Conservation (phyloP, 2,329 filamentous ascomycete species). For the Trichothecium roseum region DNA sequence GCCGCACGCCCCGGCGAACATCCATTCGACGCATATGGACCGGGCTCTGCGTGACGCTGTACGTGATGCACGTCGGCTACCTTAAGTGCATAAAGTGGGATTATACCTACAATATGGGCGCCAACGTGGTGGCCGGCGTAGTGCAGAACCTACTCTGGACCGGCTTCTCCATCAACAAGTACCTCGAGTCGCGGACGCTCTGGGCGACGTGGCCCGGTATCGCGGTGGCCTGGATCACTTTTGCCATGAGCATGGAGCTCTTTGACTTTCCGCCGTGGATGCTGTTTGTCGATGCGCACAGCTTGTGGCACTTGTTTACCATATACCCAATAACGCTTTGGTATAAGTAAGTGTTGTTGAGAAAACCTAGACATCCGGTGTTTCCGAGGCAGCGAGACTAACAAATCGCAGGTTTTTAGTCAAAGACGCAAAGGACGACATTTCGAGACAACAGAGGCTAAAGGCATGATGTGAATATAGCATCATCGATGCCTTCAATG, state of each 20-base stretch:
- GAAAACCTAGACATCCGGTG: not conserved
- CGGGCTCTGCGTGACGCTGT: conserved; percentile 57
- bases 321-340: conserved; percentile 80
- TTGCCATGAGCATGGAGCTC: conserved; percentile 92
- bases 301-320: conserved; percentile 90
- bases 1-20: conserved; percentile 27
- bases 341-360: conserved; percentile 70
- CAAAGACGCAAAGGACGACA: conserved; percentile 74
- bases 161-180: conserved; percentile 68
- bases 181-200: conserved; percentile 55
- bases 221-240: conserved; percentile 82
- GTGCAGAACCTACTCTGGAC: conserved; percentile 79
- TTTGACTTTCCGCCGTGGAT: conserved; percentile 83
- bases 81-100: conserved; percentile 82
- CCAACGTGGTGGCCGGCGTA: conserved; percentile 75
- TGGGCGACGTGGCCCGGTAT: conserved; percentile 89
- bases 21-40: conserved; percentile 66
- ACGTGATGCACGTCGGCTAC: conserved; percentile 69
- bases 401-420: conserved; percentile 61
- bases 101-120: conserved; percentile 96
- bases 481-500: no score
- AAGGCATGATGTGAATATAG: conserved; percentile 49
- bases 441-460: conserved; percentile 55
- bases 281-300: conserved; percentile 84
- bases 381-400: conserved; percentile 7